Base-by-base conservation (phyloP, 2,329 filamentous ascomycete species). In the Cordyceps cicadae region DNA sequence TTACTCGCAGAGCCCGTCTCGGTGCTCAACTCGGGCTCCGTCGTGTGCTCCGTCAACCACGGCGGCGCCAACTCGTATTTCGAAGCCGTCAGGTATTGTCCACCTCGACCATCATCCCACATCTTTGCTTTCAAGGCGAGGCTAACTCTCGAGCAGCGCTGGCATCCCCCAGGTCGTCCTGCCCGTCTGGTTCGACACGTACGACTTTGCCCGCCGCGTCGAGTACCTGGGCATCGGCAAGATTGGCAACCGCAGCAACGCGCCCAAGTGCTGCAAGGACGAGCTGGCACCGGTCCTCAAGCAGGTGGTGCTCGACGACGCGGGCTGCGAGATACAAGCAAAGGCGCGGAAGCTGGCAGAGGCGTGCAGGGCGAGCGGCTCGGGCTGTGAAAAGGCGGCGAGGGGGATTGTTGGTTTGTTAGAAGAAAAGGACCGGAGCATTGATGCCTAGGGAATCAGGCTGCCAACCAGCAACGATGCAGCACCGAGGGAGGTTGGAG, bases 91-190 rank as follows among this genome's bases (percentile, higher is more conserved):
- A 68, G 67, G 77, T 78, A 67, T 66, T 72, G 1, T 43, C 11
- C 14, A 12, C 17, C 39, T 14, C 9, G 3, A 15, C 17, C 41
- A 11, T 19, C 29, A 11, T 12, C 19, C 43, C 5, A n/a, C n/a
- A n/a, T n/a, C n/a, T n/a, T n/a, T 19, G 3, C n/a, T n/a, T 21
- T 19, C n/a, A 1, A 43, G 39, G 15, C 37, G 3, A 41, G n/a
- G 15, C 17, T 43, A 15, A 37, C 34, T 37, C 1, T 37, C 32
- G 5, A 14, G n/a, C 39, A 78, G 76, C 15, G 70, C 71, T 26
- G 77, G 77, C 3, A 68, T 76, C 14, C 73, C 77, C 2, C 78
- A 80, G 51, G 62, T 80, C 12, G 64, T 79, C 5, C 67, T 80
- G 1, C 77, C 78, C 0, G 64, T 72, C 4, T 79, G 77, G 77